Percentiles rank a stretch among this genome's conserved stretches.
Conservation (phyloP, 306 rosid genomes). For the Prunus persica region DNA sequence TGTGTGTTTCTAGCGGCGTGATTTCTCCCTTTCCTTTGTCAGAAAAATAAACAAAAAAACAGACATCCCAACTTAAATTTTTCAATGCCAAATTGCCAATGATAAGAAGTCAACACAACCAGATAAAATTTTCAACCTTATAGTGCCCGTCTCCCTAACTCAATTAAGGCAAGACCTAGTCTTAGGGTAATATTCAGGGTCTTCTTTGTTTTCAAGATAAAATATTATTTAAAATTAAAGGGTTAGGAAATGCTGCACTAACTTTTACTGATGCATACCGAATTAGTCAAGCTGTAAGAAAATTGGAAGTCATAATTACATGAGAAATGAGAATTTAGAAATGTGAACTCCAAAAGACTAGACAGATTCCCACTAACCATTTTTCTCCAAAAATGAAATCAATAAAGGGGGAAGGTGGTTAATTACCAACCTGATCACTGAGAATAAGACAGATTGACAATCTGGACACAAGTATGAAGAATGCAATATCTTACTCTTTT, state of each 20-base stretch:
- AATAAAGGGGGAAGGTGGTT: not conserved
- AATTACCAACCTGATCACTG: not conserved
- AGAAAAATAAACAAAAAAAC: too few species aligned
- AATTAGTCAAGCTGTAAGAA: slow-evolving; percentile 1
- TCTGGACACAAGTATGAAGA: slow-evolving; percentile 10
- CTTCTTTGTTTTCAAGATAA: not conserved
- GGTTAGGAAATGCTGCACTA: not conserved
- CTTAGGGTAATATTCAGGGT: too few species aligned
- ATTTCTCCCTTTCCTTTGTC: too few species aligned
- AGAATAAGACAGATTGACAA: not conserved
- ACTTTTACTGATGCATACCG: not conserved
- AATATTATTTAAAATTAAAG: not conserved
- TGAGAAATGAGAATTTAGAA: not conserved
- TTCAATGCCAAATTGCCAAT: not conserved
- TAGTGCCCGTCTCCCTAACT: not conserved
- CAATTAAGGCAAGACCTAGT: not conserved
- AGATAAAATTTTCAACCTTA: not conserved
- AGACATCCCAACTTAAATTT: too few species aligned
- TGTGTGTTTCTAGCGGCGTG: not conserved
- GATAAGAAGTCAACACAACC: slow-evolving; percentile 1
- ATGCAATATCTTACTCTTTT: slow-evolving; percentile 31
- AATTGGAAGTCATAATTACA: not conserved
- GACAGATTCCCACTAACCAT: not conserved
- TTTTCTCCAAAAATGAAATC: not conserved
- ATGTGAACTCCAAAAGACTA: slow-evolving; percentile 4